Base-by-base conservation (phyloP, 2,329 filamentous ascomycete genomes). In the Rugonectria rugulosa region DNA sequence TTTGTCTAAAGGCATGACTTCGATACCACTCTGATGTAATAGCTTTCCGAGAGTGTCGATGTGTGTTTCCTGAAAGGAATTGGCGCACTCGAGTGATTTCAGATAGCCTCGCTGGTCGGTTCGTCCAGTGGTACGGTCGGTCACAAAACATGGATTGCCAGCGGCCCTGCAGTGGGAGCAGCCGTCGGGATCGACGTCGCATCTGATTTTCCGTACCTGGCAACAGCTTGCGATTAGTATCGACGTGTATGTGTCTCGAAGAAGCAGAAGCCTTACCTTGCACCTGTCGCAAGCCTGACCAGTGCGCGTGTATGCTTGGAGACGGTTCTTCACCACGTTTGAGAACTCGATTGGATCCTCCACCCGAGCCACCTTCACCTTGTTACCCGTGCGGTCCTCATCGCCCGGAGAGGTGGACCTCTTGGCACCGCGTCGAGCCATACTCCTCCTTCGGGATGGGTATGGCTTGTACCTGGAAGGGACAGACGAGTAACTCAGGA, bases 281-380 rank as follows among this genome's bases (percentile, higher is more conserved):
- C 92, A 96, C 52, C 92, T 83, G 75, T 96, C 91, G 80, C 91
- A 96, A 26, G 91, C 91, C 76, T 96, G 91, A 9, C 91, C 91
- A 0, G 91, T 96, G 53, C 83, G 77, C 17, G 81, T 82, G 60
- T 83, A 83, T 4, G 80, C 79, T 60, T 81, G 79, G 38, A 85
- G 72, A 50, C 82, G 79, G 66, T 73, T 81, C 74, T 84, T 84
- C 61, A 85, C 81, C 26, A 82, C 79, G 53, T 73, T 78, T 4
- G 82, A 85, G 60, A 84, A 85, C 61, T 83, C 80, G 44, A 81
- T 77, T 20, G 73, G 66, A 51, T 76, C 77, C 38, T 83, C 80
- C 17, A 81, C 65, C n/a, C 79, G 73, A 32, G 81, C 75, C 52
- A 81, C 68, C 70, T 83, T 84, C 61, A 75, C 66, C 70, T 81